Evolutionary conservation across 306 rosid species (phyloP), one percentile per base, ranked within the genome.

Genomic region (Rosa persica): DNA sequence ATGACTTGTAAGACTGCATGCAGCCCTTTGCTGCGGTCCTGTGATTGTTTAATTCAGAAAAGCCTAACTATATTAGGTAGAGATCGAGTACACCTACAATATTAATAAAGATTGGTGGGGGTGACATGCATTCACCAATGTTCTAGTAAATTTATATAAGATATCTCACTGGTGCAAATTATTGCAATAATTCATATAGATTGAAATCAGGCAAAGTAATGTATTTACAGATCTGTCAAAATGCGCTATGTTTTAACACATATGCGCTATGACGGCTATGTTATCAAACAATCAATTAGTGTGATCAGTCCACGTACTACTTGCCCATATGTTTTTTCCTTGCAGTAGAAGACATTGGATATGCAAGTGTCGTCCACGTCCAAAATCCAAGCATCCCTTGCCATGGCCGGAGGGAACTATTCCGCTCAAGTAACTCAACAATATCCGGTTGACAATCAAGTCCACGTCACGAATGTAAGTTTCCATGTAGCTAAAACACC

Each of bases 351-450:
- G 5, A 92, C 19, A 83, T 90, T 90, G 15, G 96, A 90, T 69
- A 90, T 79, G 81, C 96, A 89, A 15, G 97, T 93, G 74, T 90
- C 96, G 27, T 93, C 97, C 8, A 93, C 96, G 40, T 93, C 93
- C 12, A 89, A 30, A 30, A 30, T 30, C 36, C 36, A 30, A 30
- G 89, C 92, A 20, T 92, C 91, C 91, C 70, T 65, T 25, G 68
- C 83, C 88, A 47, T 88, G 87, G 4, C 3, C 38, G 1, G 83
- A 23, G 19, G 79, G 72, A 10, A 43, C 9, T 0, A 92, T 85
- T 6, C 71, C 76, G 0, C 6, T 51, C 4, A 77, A 86, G 47
- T 87, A 90, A 0, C 19, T 16, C 44, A 76, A 1, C 44, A 76
- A 1, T 11, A 90, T 88, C 20, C 86, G 81, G 20, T 86, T 81